A percentile compares a stretch with the other conserved stretches of the same genome.
Conservation (phyloP, 2,329 filamentous ascomycete genomes). For the Diatrype stigma region DNA sequence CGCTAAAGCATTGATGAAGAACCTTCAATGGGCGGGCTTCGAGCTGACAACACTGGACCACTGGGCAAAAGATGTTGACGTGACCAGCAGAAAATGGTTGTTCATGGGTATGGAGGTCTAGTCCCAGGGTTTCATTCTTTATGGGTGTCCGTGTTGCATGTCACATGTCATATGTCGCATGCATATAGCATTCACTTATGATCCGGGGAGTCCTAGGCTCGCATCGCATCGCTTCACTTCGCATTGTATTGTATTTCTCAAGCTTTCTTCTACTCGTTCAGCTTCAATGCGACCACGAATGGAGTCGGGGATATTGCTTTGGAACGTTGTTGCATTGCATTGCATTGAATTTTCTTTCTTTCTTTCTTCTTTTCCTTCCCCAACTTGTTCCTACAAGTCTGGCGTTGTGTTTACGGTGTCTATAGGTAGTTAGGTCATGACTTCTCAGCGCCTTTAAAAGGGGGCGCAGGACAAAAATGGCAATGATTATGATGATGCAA, state of each 20-base stretch:
- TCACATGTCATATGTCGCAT: too few relatives aligned
- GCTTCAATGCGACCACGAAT: neutral
- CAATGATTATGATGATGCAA: neutral
- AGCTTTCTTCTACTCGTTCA: neutral
- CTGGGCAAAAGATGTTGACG: slow-evolving; percentile 62
- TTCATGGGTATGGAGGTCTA: slow-evolving; percentile 85
- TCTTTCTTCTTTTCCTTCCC: too few relatives aligned
- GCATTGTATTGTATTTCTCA: neutral
- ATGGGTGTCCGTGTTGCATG: slow-evolving; percentile 1
- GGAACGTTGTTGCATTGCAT: too few relatives aligned
- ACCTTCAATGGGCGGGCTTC: slow-evolving; percentile 91
- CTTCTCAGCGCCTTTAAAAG: too few relatives aligned
- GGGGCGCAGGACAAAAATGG: neutral
- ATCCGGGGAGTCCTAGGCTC: neutral
- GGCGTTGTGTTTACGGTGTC: neutral
- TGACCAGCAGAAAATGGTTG: slow-evolving; percentile 75
- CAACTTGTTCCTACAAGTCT: neutral
- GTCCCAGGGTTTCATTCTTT: slow-evolving; percentile 2
- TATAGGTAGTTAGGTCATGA: neutral
- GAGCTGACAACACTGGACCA: slow-evolving; percentile 74
- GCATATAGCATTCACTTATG: neutral
- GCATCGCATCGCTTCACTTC: neutral
- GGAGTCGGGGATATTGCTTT: neutral
- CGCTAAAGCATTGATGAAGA: slow-evolving; percentile 66
- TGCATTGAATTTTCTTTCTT: too few relatives aligned